Evolutionary conservation across 345 rosid species (phyloP), one percentile per base, ranked within the genome.

Genomic region (Cochlearia excelsa): DNA sequence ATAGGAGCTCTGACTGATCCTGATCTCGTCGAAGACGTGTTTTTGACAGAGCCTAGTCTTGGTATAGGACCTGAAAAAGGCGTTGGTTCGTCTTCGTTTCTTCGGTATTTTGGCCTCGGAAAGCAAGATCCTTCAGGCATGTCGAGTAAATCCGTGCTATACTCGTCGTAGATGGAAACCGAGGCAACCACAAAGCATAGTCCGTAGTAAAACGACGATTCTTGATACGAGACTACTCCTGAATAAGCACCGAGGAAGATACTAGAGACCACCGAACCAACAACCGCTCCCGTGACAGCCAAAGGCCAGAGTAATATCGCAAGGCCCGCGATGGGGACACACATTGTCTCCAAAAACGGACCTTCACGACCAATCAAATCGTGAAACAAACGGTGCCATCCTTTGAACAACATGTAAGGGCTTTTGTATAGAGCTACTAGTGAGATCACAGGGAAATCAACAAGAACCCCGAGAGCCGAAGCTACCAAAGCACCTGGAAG

Each of bases 281-380:
- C 61, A 30, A 93, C 84, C 2, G 97, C 94, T 26, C 96, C 99
- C 2, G 69, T 73, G 53, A 93, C 99, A 54, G 97, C 99, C 75
- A 87, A 52, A 63, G 97, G 99, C 99, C 99, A 93, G 26, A 93
- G 88, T 69, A 93, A 66, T 71, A 93, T 93, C 29, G 75, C 92
- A 4, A 93, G 97, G 49, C 97, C 97, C 7, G 97, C 99, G 27
- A 89, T 85, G 62, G 99, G 99, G 33, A 93, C 96, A 61, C 99
- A 93, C 77, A 93, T 81, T 42, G 97, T 87, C 75, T 93, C 99
- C 78, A 93, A 77, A 75, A 89, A 93, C 31, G 99, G 99, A 50
- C 99, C 99, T 79, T 93, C 96, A 42, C 99, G 85, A 33, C 99
- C 99, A 28, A 84, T 73, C 27, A 93, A 84, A 60, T 93, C 99